Evolutionary conservation across 208 protist species (phyloP), one percentile per base, ranked within the genome.

Genomic region (Leishmania lainsoni): DNA sequence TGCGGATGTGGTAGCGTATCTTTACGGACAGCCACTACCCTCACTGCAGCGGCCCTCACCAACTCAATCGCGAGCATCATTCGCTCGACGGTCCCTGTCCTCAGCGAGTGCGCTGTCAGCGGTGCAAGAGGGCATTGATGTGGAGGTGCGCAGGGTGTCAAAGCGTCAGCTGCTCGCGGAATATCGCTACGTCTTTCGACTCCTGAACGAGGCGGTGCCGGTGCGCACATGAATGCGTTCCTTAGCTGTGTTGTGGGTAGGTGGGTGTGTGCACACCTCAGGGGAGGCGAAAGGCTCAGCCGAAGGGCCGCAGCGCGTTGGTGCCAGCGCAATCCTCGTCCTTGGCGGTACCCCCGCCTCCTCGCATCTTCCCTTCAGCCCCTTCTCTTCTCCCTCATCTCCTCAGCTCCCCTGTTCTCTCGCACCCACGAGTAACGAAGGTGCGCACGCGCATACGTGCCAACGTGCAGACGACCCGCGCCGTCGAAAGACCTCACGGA

Each of bases 111-210:
- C 66, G 32, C n/a, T 48, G 69, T 32, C 78, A 17, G 32, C 54
- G 12, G 16, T 16, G 61, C 39, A 45, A 14, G 20, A 54, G 20
- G 69, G 76, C 29, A 75, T 86, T 3, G 77, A 80, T 14, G 73
- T 83, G 70, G 79, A 83, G 76, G 29, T 56, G 48, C 73, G 80
- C 14, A 83, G 76, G 29, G 56, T 84, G 1, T 76, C 80, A 5
- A 95, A 95, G 80, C 69, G 80, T 0, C 81, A 88, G 14, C 39
- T 95, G 14, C 81, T 96, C 16, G 5, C 77, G 45, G 90, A 86
- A 70, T 94, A 96, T 75, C 89, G 92, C 5, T 81, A 96, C 76
- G 91, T 94, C 35, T 96, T 96, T 75, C 86, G 74, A 26, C 65
- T 87, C 14, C 77, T 96, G n/a, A 96, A 96, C 65, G 88, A 94